These are phyloP conservation scores for Metschnikowia arizonensis DNA, from an alignment of 805 yeast species.

Conservation along the genomic window DNA sequence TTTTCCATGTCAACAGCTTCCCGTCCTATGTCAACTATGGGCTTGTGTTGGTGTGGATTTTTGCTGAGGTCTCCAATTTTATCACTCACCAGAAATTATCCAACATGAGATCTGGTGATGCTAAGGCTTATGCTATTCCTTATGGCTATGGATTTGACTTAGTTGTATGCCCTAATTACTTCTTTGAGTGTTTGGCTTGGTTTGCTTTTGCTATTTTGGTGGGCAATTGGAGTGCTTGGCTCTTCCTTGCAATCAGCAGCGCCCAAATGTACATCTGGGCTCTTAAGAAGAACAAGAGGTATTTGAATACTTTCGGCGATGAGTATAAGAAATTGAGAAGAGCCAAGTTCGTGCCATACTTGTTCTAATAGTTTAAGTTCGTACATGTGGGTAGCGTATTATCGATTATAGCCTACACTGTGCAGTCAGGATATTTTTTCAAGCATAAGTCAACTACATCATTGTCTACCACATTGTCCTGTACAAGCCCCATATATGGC, in stretches of 20 bases:
- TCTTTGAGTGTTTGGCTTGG: constrained; percentile 83
- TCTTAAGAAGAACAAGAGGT: constrained; percentile 68
- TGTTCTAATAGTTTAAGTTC: constrained; percentile 6
- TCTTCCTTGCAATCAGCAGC: constrained; percentile 68
- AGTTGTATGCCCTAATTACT: constrained; percentile 92
- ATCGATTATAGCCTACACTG: no score
- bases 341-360: constrained; percentile 65
- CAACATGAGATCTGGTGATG: constrained; percentile 50
- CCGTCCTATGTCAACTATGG: constrained; percentile 26
- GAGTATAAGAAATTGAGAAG: constrained; percentile 77
- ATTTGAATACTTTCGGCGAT: constrained; percentile 64
- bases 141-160: constrained; percentile 76
- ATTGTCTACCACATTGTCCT: no score
- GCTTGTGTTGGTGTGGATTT: constrained; percentile 45
- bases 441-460: no score
- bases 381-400: no score
- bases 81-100: constrained; percentile 67
- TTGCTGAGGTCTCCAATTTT: constrained; percentile 70
- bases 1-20: constrained; percentile 46
- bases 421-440: no score
- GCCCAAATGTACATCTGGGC: constrained; percentile 94
- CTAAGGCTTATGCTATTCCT: constrained; percentile 62
- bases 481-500: no score
- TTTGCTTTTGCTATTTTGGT: constrained; percentile 61
- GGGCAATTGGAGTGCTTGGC: constrained; percentile 71